phyloP scores from a whole-genome alignment of 2,329 filamentous ascomycete genomes.

The Hypoxylon sp. region DNA sequence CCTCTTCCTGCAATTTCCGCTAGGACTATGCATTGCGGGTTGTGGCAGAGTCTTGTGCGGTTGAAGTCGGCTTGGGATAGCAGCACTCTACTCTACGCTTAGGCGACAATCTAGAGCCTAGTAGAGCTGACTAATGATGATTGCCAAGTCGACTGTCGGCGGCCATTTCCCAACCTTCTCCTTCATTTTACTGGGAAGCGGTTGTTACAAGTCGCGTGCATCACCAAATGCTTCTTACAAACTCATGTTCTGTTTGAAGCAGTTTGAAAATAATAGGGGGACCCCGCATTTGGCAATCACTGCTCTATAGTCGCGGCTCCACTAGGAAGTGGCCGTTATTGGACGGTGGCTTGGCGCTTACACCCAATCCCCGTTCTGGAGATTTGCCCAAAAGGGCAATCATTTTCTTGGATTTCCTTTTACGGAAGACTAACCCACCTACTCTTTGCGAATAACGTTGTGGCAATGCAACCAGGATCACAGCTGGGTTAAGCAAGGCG shows the following conservation, averaged over 20 bases:
- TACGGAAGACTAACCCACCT: slow-evolving; percentile 4
- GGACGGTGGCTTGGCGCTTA: slow-evolving; percentile 12
- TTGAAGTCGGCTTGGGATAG: not conserved
- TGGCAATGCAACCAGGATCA: not conserved
- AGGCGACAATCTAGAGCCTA: not conserved
- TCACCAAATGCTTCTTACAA: not conserved
- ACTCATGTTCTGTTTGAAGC: not conserved
- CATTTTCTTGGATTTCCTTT: slow-evolving; percentile 11
- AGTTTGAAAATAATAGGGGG: not conserved
- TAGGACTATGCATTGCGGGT: slow-evolving; percentile 1
- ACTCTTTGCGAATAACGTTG: not conserved
- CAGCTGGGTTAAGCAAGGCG: not conserved
- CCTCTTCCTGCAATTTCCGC: not conserved
- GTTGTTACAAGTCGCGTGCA: slow-evolving; percentile 7
- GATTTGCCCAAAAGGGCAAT: slow-evolving; percentile 12
- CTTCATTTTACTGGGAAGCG: not conserved
- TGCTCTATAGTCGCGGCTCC: not conserved
- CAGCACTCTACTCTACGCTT: not conserved
- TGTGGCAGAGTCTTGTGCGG: not conserved
- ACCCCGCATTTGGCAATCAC: slow-evolving; percentile 8
- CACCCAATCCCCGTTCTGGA: slow-evolving; percentile 15
- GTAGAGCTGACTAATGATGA: slow-evolving; percentile 4
- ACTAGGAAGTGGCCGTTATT: slow-evolving; percentile 7
- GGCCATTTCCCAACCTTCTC: not conserved
- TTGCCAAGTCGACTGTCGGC: slow-evolving; percentile 3